Evolutionary conservation across 768 basidiomycete species (phyloP).

Genomic region (Leccinellum rugosiceps): DNA sequence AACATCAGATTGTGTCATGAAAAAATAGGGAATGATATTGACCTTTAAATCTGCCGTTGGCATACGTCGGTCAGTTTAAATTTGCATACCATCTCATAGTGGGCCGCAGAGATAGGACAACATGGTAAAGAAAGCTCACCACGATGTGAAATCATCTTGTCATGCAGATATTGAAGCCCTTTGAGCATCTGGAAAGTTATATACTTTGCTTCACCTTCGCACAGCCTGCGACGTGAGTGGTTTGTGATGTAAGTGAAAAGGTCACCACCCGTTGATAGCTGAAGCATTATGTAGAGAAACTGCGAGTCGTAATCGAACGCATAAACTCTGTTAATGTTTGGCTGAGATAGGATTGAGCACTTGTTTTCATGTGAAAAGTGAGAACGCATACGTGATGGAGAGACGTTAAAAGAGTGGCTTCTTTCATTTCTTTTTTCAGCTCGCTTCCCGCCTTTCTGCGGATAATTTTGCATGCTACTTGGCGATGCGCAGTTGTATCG

Average conservation of each 20-base stretch:
- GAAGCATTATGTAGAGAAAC: slow-evolving; percentile 81
- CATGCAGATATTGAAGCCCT: slow-evolving; percentile 69
- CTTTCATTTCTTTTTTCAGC: slow-evolving; percentile 61
- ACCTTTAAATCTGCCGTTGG: slow-evolving; percentile 61
- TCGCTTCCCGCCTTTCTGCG: slow-evolving; percentile 49
- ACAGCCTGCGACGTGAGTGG: slow-evolving; percentile 52
- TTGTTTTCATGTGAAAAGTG: neutral
- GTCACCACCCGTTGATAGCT: slow-evolving; percentile 83
- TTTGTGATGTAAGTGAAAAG: slow-evolving; percentile 82
- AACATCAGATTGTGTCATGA: neutral
- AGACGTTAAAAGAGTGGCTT: slow-evolving; percentile 68
- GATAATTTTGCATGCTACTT: slow-evolving; percentile 85
- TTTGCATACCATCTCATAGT: neutral
- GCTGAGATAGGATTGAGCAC: slow-evolving; percentile 38
- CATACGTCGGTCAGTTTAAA: neutral
- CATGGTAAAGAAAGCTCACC: slow-evolving; percentile 40
- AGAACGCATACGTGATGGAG: slow-evolving; percentile 59
- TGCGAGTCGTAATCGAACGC: slow-evolving; percentile 60
- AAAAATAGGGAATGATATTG: slow-evolving; percentile 3
- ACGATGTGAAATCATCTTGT: slow-evolving; percentile 71
- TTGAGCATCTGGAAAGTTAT: slow-evolving; percentile 78
- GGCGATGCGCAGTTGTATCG: slow-evolving; percentile 57
- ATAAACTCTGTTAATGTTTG: slow-evolving; percentile 78
- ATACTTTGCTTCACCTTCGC: slow-evolving; percentile 81
- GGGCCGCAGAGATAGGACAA: neutral